Percentiles rank a stretch among this genome's conserved stretches.
Evolutionary conservation across 805 yeast species (phyloP).

Genomic region (Candida xyloterini): DNA sequence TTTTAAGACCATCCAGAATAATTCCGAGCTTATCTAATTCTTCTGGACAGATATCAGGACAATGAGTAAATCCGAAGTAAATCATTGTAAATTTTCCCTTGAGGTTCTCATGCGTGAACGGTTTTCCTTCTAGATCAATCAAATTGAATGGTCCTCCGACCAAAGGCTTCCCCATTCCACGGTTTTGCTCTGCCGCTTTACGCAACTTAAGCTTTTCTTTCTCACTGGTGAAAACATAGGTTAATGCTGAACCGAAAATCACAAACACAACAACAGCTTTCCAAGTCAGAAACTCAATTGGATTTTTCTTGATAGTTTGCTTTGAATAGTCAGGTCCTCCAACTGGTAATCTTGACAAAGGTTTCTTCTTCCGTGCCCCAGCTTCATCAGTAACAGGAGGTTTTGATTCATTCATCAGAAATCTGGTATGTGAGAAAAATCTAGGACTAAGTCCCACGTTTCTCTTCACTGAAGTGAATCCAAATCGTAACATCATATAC

Average conservation of each 20-base stretch:
- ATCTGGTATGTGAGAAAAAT: not conserved
- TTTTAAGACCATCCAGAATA: constrained; percentile 59
- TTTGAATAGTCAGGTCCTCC: constrained; percentile 48
- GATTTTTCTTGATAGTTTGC: constrained; percentile 30
- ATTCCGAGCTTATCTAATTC: constrained; percentile 89
- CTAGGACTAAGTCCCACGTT: not conserved
- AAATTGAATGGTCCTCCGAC: constrained; percentile 89
- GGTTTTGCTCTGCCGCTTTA: constrained; percentile 77
- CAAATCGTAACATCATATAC: not conserved
- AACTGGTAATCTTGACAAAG: constrained; percentile 75
- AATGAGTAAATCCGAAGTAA: constrained; percentile 96
- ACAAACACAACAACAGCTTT: constrained; percentile 70
- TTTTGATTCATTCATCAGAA: not conserved
- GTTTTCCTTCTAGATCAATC: constrained; percentile 64
- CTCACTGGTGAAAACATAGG: constrained; percentile 69
- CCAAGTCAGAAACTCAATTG: constrained; percentile 80
- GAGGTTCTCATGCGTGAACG: constrained; percentile 75
- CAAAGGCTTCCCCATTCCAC: constrained; percentile 88
- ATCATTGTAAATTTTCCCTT: constrained; percentile 75
- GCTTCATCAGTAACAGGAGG: not conserved
- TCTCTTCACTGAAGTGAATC: not conserved
- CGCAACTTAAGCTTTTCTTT: constrained; percentile 71
- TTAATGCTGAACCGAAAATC: constrained; percentile 66
- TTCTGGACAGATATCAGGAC: constrained; percentile 99
- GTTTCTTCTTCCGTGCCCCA: constrained; percentile 41